Percentiles rank a stretch among this genome's conserved stretches.
Evolutionary conservation across 192 early-diverging fungal genomes (phyloP).

Genomic region (Entomortierella chlamydospora): DNA sequence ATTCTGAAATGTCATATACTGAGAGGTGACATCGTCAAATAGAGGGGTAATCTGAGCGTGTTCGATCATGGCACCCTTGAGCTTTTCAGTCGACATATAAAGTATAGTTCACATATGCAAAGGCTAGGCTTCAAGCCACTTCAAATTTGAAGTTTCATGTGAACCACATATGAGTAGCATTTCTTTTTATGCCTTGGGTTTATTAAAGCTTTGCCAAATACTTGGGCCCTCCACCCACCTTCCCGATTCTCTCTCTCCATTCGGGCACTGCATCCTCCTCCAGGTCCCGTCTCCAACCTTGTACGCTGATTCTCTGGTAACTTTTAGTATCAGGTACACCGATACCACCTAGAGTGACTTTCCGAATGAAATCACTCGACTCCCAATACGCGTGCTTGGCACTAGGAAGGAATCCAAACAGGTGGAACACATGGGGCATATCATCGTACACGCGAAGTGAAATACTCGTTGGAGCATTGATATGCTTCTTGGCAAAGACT

Average conservation of each 20-base stretch:
- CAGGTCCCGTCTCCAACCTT: slow-evolving; percentile 28
- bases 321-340: slow-evolving; percentile 14
- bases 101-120: too few species aligned
- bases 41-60: too few species aligned
- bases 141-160: too few species aligned
- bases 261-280: slow-evolving; percentile 29
- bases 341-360: slow-evolving; percentile 25
- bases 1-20: too few species aligned
- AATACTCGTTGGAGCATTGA: slow-evolving; percentile 22
- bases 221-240: slow-evolving; percentile 43
- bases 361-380: slow-evolving; percentile 47
- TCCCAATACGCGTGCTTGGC: slow-evolving; percentile 35
- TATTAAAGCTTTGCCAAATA: slow-evolving; percentile 39
- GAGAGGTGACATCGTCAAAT: too few species aligned
- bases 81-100: too few species aligned
- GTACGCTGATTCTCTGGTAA: slow-evolving; percentile 22
- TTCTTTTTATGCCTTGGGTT: too few species aligned
- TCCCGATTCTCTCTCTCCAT: slow-evolving; percentile 36
- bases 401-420: slow-evolving; percentile 54
- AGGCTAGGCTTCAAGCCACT: too few species aligned
- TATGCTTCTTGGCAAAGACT: slow-evolving; percentile 53
- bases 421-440: slow-evolving; percentile 67
- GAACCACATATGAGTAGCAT: too few species aligned
- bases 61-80: too few species aligned
- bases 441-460: slow-evolving; percentile 60